phyloP scores from a whole-genome alignment of 768 basidiomycete species.

The Mycena crocata region DNA sequence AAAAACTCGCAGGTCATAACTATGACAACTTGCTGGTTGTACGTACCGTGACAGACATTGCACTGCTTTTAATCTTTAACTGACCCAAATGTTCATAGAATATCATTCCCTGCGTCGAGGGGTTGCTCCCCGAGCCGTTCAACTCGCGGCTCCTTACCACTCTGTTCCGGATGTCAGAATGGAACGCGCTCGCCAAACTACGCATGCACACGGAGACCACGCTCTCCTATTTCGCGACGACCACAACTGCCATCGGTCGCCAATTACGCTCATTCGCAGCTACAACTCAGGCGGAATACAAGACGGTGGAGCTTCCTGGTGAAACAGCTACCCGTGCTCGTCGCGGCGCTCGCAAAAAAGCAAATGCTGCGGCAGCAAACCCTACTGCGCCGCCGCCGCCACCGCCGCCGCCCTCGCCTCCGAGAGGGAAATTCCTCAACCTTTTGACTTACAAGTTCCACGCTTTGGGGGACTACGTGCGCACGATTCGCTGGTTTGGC shows the following conservation, averaged over 20 bases:
- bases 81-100: too few relatives aligned
- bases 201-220: conserved; percentile 49
- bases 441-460: conserved; percentile 45
- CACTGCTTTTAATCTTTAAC: too few relatives aligned
- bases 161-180: conserved; percentile 44
- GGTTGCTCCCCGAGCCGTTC: conserved; percentile 41
- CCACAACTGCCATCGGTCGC: conserved; percentile 38
- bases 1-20: conserved; percentile 42
- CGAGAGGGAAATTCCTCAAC: conserved; percentile 36
- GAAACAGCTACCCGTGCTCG: too few relatives aligned
- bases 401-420: not conserved
- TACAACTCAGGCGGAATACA: conserved; percentile 37
- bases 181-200: conserved; percentile 53
- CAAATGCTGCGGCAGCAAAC: not conserved
- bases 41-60: too few relatives aligned
- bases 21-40: conserved; percentile 50
- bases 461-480: conserved; percentile 37
- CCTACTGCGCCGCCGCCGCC: not conserved
- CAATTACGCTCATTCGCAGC: conserved; percentile 42
- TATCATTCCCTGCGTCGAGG: conserved; percentile 48
- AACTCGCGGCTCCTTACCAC: conserved; percentile 40
- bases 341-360: too few relatives aligned
- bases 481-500: conserved; percentile 35
- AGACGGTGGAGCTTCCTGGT: too few relatives aligned
- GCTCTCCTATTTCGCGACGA: conserved; percentile 34